Percentiles rank a stretch among this genome's conserved stretches.
Conservation (phyloP, 2,329 filamentous ascomycete genomes). For the Volutella citrinella region DNA sequence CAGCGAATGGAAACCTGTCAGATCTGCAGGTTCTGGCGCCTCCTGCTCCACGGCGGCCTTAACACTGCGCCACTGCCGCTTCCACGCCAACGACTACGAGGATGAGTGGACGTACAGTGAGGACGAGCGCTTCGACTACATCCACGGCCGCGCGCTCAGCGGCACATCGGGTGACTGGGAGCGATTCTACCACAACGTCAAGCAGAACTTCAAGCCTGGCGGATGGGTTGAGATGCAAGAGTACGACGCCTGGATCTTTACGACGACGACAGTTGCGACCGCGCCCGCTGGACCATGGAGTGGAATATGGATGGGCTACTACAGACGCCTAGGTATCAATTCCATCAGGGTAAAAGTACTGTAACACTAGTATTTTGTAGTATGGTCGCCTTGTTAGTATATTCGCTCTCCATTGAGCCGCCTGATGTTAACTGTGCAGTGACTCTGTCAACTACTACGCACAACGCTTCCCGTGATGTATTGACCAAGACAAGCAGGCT, state of each 20-base stretch:
- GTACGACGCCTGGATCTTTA: slow-evolving; percentile 37
- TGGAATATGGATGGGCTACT: too few relatives aligned
- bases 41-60: slow-evolving; percentile 21
- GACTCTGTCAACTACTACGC: too few relatives aligned
- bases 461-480: too few relatives aligned
- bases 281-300: slow-evolving; percentile 36
- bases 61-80: slow-evolving; percentile 49
- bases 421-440: too few relatives aligned
- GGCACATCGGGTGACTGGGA: slow-evolving; percentile 32
- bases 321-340: too few relatives aligned
- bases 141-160: slow-evolving; percentile 34
- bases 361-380: too few relatives aligned
- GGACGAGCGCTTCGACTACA: slow-evolving; percentile 34
- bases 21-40: too few relatives aligned
- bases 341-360: too few relatives aligned
- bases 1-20: too few relatives aligned
- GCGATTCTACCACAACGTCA: slow-evolving; percentile 28
- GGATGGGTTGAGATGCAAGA: slow-evolving; percentile 39
- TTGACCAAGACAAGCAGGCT: too few relatives aligned
- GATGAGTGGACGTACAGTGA: slow-evolving; percentile 36
- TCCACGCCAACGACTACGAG: slow-evolving; percentile 64
- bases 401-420: too few relatives aligned
- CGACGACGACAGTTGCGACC: slow-evolving; percentile 35
- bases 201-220: slow-evolving; percentile 30
- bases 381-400: too few relatives aligned